These are phyloP conservation scores for Mediolabrus comicus DNA, from an alignment of 108 stramenopile genomes.

Conservation along the genomic window DNA sequence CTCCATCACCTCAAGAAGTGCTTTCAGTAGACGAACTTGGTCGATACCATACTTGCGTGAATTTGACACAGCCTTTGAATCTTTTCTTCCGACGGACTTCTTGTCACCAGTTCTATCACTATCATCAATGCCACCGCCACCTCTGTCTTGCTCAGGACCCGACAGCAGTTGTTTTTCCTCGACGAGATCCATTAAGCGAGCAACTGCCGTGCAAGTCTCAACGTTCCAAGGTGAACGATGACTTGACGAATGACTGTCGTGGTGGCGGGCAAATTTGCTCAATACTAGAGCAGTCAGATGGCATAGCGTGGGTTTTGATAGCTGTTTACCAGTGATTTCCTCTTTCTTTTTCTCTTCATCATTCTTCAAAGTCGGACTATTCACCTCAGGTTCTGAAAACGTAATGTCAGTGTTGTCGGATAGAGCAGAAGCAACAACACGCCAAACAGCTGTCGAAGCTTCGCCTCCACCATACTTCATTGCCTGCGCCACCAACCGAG, in stretches of 20 bases:
- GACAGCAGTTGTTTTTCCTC: slow-evolving; percentile 78
- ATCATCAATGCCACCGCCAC: background rate
- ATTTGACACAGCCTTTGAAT: background rate
- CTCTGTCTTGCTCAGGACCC: slow-evolving; percentile 13
- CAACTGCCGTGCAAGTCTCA: slow-evolving; percentile 67
- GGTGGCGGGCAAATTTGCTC: slow-evolving; percentile 55
- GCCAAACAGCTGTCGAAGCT: slow-evolving; percentile 71
- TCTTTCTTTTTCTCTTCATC: background rate
- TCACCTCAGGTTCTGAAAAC: background rate
- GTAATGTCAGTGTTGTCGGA: slow-evolving; percentile 4
- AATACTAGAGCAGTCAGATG: slow-evolving; percentile 71
- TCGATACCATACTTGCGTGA: slow-evolving; percentile 53
- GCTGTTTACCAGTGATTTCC: background rate
- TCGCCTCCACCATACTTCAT: slow-evolving; percentile 84
- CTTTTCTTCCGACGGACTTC: background rate
- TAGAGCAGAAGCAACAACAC: slow-evolving; percentile 50
- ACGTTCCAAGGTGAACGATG: slow-evolving; percentile 55
- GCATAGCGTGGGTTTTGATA: slow-evolving; percentile 53
- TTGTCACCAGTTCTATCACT: background rate
- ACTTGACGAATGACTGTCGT: slow-evolving; percentile 60
- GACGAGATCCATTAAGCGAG: slow-evolving; percentile 65
- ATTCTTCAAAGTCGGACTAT: background rate
- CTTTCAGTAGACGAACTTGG: slow-evolving; percentile 67
- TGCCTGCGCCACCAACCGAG: slow-evolving; percentile 65
- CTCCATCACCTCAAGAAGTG: slow-evolving; percentile 60